These are phyloP conservation scores for Didymella arachidicola DNA, from an alignment of 2,329 filamentous ascomycete species.

Conservation along the genomic window DNA sequence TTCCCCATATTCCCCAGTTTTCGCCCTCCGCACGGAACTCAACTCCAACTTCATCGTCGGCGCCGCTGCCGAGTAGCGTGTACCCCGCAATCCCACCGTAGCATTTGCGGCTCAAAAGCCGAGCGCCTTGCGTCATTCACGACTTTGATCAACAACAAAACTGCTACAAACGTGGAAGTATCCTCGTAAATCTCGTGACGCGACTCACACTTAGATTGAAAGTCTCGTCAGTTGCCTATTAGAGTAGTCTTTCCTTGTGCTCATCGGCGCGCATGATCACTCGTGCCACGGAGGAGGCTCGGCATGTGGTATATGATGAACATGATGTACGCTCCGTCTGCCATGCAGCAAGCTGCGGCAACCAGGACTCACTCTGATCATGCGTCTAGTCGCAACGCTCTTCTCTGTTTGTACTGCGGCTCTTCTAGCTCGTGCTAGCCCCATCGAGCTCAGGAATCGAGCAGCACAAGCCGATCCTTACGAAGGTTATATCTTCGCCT, in stretches of 20 bases:
- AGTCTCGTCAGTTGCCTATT: slow-evolving; percentile 11
- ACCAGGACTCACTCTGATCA: not conserved
- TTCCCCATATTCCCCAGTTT: slow-evolving; percentile 9
- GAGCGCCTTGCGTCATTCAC: slow-evolving; percentile 7
- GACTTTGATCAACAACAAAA: slow-evolving; percentile 7
- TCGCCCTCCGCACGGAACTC: slow-evolving; percentile 9
- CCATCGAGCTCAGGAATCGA: slow-evolving; percentile 37
- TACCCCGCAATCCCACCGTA: slow-evolving; percentile 8
- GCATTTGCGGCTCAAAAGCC: not conserved
- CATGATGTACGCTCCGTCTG: not conserved
- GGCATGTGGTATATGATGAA: slow-evolving; percentile 15
- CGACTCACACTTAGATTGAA: slow-evolving; percentile 5
- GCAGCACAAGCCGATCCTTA: slow-evolving; percentile 45
- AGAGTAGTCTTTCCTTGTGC: slow-evolving; percentile 8
- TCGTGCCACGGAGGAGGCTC: not conserved
- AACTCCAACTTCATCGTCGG: slow-evolving; percentile 4
- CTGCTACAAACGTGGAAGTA: slow-evolving; percentile 3
- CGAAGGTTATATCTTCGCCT: slow-evolving; percentile 61
- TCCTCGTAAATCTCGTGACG: slow-evolving; percentile 3
- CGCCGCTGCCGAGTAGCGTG: slow-evolving; percentile 13
- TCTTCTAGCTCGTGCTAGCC: slow-evolving; percentile 6
- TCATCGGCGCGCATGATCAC: not conserved
- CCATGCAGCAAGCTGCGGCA: not conserved
- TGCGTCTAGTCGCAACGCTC: slow-evolving; percentile 12
- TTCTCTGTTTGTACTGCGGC: slow-evolving; percentile 12